These are phyloP conservation scores for Fusarium sp. DNA, from an alignment of 2,329 filamentous ascomycete species.

Conservation along the genomic window DNA sequence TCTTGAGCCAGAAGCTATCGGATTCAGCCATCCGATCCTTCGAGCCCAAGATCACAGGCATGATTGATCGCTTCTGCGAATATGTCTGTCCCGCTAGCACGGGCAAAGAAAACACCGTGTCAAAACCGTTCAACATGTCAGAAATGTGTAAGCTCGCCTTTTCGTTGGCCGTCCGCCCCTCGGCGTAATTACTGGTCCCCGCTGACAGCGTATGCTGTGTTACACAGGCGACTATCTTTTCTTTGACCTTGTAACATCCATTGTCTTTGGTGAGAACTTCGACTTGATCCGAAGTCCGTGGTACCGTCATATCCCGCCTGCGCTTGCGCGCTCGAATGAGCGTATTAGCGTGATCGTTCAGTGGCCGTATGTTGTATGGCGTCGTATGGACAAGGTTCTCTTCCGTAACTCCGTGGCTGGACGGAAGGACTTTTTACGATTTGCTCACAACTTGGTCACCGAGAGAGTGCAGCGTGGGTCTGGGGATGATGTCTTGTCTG, in stretches of 20 bases:
- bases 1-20: slow-evolving; percentile 2
- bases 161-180: background rate
- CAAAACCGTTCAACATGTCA: background rate
- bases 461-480: background rate
- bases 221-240: background rate
- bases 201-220: background rate
- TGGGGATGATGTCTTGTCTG: background rate
- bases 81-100: background rate
- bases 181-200: background rate
- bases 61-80: background rate
- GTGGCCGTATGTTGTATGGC: background rate
- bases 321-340: background rate
- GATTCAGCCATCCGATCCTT: background rate
- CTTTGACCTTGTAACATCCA: background rate
- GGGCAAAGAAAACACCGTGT: background rate
- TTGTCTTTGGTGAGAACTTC: slow-evolving; percentile 1
- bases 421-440: background rate
- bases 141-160: background rate
- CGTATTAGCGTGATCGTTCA: background rate
- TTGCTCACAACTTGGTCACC: background rate
- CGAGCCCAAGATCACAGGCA: background rate
- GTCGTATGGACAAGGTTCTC: background rate
- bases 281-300: background rate
- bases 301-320: background rate
- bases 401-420: background rate